These are phyloP conservation scores for Puccinia polysora DNA, from an alignment of 1,284 basidiomycete species.

Conservation along the genomic window DNA sequence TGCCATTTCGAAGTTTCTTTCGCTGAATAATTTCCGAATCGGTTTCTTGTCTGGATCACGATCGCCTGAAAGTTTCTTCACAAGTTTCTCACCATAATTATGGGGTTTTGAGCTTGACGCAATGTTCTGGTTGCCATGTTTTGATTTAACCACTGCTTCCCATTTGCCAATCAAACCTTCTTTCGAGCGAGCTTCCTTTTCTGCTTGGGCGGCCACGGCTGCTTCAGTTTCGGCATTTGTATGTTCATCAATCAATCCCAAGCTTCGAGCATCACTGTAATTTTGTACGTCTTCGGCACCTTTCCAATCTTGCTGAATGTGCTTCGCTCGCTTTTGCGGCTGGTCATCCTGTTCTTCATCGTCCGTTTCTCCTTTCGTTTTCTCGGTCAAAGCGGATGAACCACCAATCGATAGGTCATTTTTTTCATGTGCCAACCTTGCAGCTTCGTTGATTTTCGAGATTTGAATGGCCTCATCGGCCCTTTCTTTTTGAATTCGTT, in stretches of 20 bases:
- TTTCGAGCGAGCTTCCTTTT: slow-evolving; percentile 61
- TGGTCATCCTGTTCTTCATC: slow-evolving; percentile 45
- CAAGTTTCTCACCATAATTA: not conserved
- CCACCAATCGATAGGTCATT: slow-evolving; percentile 47
- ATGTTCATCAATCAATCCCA: slow-evolving; percentile 73
- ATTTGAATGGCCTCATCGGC: slow-evolving; percentile 83
- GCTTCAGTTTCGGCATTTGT: slow-evolving; percentile 53
- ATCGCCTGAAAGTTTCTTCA: not conserved
- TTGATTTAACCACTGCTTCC: slow-evolving; percentile 61
- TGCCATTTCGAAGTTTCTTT: not conserved
- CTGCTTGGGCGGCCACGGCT: slow-evolving; percentile 56
- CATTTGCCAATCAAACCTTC: slow-evolving; percentile 77
- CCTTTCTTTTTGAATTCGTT: slow-evolving; percentile 76
- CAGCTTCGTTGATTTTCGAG: slow-evolving; percentile 66
- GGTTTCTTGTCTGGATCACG: slow-evolving; percentile 14
- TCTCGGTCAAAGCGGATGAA: slow-evolving; percentile 58
- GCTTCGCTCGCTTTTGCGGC: slow-evolving; percentile 50
- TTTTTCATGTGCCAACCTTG: slow-evolving; percentile 50
- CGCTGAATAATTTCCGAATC: slow-evolving; percentile 21
- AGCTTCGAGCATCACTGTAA: slow-evolving; percentile 77
- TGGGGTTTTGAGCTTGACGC: not conserved
- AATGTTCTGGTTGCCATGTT: not conserved
- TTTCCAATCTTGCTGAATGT: slow-evolving; percentile 57
- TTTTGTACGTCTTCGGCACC: slow-evolving; percentile 67
- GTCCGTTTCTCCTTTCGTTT: slow-evolving; percentile 65